Evolutionary conservation across 257 asterid genomes (phyloP).

Genomic region (Solanum appendiculatum): DNA sequence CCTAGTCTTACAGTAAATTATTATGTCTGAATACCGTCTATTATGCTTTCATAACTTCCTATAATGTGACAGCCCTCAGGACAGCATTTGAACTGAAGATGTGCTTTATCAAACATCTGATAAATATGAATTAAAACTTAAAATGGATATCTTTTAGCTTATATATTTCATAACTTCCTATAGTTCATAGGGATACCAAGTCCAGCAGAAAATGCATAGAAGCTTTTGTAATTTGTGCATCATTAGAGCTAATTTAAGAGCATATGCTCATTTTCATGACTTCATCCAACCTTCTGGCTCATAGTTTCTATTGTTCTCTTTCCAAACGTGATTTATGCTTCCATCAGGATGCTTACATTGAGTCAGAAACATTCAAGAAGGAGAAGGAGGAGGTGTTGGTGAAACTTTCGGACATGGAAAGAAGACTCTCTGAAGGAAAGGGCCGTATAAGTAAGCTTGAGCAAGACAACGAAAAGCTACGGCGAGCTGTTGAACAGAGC

Average conservation of each 20-base stretch:
- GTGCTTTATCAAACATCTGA: neutral
- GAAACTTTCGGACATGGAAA: conserved; percentile 59
- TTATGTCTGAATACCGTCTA: neutral
- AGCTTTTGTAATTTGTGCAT: neutral
- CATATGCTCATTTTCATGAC: neutral
- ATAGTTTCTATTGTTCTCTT: neutral
- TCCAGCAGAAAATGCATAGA: neutral
- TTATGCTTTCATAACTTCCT: neutral
- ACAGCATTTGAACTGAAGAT: neutral
- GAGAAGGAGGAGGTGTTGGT: conserved; percentile 63
- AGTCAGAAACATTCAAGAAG: conserved; percentile 41
- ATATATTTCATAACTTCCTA: neutral
- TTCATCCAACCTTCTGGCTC: neutral
- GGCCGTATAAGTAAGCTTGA: conserved; percentile 72
- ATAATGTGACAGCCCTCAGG: neutral
- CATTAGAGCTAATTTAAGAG: neutral
- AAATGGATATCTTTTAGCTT: neutral
- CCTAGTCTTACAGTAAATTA: neutral
- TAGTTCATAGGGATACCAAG: neutral
- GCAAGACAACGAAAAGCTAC: conserved; percentile 90
- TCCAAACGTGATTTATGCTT: conserved; percentile 7
- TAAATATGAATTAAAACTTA: neutral
- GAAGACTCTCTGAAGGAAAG: conserved; percentile 55
- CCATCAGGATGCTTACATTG: conserved; percentile 63
- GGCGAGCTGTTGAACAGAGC: conserved; percentile 93